phyloP scores from a whole-genome alignment of 1,284 basidiomycete genomes.

The Trametes pubescens region DNA sequence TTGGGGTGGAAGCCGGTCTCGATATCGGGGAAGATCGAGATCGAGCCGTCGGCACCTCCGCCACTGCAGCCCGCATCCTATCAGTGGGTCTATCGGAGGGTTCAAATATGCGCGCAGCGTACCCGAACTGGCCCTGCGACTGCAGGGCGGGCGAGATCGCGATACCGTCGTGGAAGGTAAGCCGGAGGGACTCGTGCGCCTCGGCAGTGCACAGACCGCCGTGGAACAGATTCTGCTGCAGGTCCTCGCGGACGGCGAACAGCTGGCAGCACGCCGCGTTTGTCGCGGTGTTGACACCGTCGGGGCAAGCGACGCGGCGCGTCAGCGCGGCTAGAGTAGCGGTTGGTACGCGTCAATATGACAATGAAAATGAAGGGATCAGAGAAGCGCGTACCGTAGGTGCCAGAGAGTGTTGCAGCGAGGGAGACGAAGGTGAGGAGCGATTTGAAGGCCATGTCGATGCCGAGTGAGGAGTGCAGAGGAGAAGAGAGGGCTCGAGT shows the following conservation, averaged over 20 bases:
- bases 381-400: constrained; percentile 4
- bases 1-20: constrained; percentile 31
- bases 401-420: constrained; percentile 9
- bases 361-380: no score
- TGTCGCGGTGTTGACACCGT: constrained; percentile 21
- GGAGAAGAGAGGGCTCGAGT: constrained; percentile 3
- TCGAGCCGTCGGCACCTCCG: constrained; percentile 38
- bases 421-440: constrained; percentile 18
- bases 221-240: constrained; percentile 22
- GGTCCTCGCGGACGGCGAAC: constrained; percentile 19
- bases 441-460: constrained; percentile 17
- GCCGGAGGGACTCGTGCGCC: constrained; percentile 23
- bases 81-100: no score
- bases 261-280: constrained; percentile 24
- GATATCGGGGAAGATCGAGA: constrained; percentile 34
- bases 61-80: constrained; percentile 21
- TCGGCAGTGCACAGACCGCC: constrained; percentile 20
- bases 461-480: constrained; percentile 3
- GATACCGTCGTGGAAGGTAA: constrained; percentile 31
- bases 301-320: constrained; percentile 19
- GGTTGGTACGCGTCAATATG: constrained; percentile 15
- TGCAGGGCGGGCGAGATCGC: constrained; percentile 31
- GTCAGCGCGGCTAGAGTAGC: constrained; percentile 14
- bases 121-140: constrained; percentile 31
- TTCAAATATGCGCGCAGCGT: neutral